A percentile compares a stretch with the other conserved stretches of the same genome.
These are phyloP conservation scores for Pachyrhizus erosus DNA, from an alignment of 306 rosid genomes.

Conservation along the genomic window DNA sequence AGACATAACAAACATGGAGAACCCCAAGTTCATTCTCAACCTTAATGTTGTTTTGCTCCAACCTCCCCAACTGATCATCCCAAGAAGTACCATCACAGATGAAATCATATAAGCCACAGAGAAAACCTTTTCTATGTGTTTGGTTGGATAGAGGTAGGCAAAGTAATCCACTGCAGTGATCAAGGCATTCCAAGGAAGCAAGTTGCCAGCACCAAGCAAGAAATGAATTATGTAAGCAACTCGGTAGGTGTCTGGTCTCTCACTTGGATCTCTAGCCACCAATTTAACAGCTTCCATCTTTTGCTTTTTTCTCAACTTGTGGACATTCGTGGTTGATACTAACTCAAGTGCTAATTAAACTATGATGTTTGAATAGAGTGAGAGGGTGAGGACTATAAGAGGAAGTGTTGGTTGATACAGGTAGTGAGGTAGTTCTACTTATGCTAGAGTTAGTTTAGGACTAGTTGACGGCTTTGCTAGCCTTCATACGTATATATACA, in stretches of 20 bases:
- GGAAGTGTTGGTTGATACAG: not conserved
- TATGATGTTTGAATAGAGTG: constrained; percentile 57
- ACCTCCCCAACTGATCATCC: constrained; percentile 72
- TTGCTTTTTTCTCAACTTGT: constrained; percentile 18
- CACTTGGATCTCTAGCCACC: constrained; percentile 49
- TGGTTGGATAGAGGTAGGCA: constrained; percentile 71
- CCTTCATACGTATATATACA: constrained; percentile 28
- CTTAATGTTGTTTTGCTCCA: constrained; percentile 65
- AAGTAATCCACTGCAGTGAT: constrained; percentile 97
- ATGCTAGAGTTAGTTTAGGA: constrained; percentile 41
- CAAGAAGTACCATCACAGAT: constrained; percentile 65
- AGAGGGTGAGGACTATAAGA: constrained; percentile 37
- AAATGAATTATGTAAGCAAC: constrained; percentile 85
- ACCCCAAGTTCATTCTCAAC: constrained; percentile 62
- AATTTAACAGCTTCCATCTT: constrained; percentile 63
- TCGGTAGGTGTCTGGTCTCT: constrained; percentile 60
- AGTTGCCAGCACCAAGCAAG: constrained; percentile 88
- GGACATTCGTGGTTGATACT: constrained; percentile 34
- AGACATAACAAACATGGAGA: constrained; percentile 61
- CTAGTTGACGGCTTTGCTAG: constrained; percentile 44
- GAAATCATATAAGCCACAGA: constrained; percentile 73
- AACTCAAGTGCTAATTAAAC: constrained; percentile 40
- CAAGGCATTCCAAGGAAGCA: constrained; percentile 96
- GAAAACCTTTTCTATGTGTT: constrained; percentile 82
- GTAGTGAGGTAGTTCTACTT: constrained; percentile 27